Conservation (phyloP, 2,329 filamentous ascomycete species). For the Grosmannia huntii region DNA sequence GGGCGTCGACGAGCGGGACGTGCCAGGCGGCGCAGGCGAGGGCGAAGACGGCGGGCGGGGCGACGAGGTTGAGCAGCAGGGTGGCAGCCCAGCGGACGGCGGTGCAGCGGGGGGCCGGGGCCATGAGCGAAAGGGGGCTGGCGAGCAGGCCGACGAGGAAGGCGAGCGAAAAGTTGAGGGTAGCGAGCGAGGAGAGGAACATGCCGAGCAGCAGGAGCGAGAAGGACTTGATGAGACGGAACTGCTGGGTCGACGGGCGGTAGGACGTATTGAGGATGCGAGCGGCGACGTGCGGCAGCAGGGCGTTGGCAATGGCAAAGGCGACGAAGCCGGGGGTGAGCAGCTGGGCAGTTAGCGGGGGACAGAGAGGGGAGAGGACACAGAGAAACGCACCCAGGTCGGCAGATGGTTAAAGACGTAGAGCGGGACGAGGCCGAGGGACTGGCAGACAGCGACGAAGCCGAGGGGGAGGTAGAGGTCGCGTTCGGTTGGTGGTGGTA, state of each 20-base stretch:
- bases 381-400: slow-evolving; percentile 39
- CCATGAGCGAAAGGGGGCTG: slow-evolving; percentile 65
- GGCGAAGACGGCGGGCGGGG: slow-evolving; percentile 45
- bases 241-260: slow-evolving; percentile 52
- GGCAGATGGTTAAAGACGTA: slow-evolving; percentile 73
- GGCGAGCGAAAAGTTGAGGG: slow-evolving; percentile 86
- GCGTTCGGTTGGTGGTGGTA: slow-evolving; percentile 37
- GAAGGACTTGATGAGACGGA: slow-evolving; percentile 74
- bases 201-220: slow-evolving; percentile 87
- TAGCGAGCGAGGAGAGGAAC: slow-evolving; percentile 83
- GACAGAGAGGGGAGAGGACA: background rate
- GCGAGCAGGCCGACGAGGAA: slow-evolving; percentile 73
- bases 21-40: slow-evolving; percentile 29
- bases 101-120: slow-evolving; percentile 26
- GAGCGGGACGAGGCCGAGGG: slow-evolving; percentile 66
- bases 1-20: slow-evolving; percentile 38
- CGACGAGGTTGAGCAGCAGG: slow-evolving; percentile 43
- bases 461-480: slow-evolving; percentile 60
- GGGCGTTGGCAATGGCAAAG: slow-evolving; percentile 41
- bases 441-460: slow-evolving; percentile 60
- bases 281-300: slow-evolving; percentile 46
- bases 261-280: slow-evolving; percentile 36
- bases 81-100: slow-evolving; percentile 29
- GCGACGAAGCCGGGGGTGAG: slow-evolving; percentile 44
- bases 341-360: slow-evolving; percentile 29